Conservation (phyloP, 2,329 filamentous ascomycete genomes). For the Fonsecaea pugnacius region DNA sequence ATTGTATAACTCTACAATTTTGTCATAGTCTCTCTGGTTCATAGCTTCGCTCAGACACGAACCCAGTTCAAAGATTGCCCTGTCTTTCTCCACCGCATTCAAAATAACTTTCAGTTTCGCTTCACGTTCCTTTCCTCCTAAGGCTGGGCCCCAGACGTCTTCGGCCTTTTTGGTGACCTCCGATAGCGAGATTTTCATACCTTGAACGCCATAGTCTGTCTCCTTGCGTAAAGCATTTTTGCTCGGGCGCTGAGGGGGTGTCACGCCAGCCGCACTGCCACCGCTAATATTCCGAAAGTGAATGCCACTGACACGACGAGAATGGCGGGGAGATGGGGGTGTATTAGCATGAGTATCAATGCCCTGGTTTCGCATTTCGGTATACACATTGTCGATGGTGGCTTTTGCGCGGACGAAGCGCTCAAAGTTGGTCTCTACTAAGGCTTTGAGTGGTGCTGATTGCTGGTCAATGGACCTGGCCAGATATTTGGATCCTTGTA, state of each 20-base stretch:
- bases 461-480: constrained; percentile 96
- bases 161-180: constrained; percentile 94
- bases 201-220: constrained; percentile 84
- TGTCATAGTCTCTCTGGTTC: constrained; percentile 87
- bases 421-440: constrained; percentile 98
- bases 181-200: constrained; percentile 83
- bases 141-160: constrained; percentile 93
- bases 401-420: constrained; percentile 96
- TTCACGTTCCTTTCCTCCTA: constrained; percentile 89
- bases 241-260: constrained; percentile 62
- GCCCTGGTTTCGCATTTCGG: constrained; percentile 84
- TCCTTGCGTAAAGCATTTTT: constrained; percentile 93
- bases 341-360: constrained; percentile 47
- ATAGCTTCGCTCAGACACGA: constrained; percentile 79
- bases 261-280: constrained; percentile 46
- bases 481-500: constrained; percentile 81
- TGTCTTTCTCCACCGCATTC: constrained; percentile 75
- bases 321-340: constrained; percentile 45
- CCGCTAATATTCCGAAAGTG: constrained; percentile 61
- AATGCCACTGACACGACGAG: constrained; percentile 65
- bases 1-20: constrained; percentile 81
- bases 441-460: constrained; percentile 90
- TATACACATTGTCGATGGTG: constrained; percentile 98
- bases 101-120: constrained; percentile 80
- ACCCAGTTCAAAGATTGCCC: constrained; percentile 80